Base-by-base conservation (phyloP, 495 filamentous ascomycete genomes). In the Neurospora cerealis region DNA sequence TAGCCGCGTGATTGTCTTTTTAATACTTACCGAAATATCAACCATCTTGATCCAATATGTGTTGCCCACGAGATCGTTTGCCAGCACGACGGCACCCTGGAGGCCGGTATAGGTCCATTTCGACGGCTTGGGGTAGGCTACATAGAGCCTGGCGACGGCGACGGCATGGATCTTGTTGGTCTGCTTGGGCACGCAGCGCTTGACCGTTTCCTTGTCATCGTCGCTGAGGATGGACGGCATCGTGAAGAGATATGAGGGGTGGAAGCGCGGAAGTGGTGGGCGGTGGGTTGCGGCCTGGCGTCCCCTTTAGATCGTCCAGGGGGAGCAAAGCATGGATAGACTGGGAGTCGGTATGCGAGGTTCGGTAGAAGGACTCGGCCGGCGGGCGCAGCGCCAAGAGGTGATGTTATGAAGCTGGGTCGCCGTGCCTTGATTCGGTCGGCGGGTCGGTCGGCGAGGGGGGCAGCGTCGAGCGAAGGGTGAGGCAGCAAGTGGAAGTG, bases 11-110 rank as follows among this genome's bases (percentile, higher is more conserved):
- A 15, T 21, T 13, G 21, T 44, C 10, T 42, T 21, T 28, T 9
- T 36, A 37, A 69, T 66, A 89, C 93, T 75, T 84, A 97, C 95
- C 80, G 93, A 97, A 72, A 99, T 89, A 83, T 99, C 96, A 69
- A 99, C 96, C 81, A 99, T 84, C 84, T 99, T 99, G 74, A 99
- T 83, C 93, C 96, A 99, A 82, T 93, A 96, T 3, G 96, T 97
- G 79, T 96, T 91, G 72, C 96, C 96, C 24, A 98, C 94, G 39
- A 95, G 80, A 80, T 99, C 96, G 81, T 99, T 95, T 70, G 94
- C 93, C 72, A 99, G 87, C 24, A 98, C 96, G n/a, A 88, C 88
- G 69, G 96, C 96, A 21, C 96, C 96, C 80, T 97, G 95, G 70
- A 99, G 84, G 24, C 96, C 96, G 3, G 96, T 97, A 80, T 94